Base-by-base conservation (phyloP, 768 basidiomycete species). In the Leccinum disarticulatum region DNA sequence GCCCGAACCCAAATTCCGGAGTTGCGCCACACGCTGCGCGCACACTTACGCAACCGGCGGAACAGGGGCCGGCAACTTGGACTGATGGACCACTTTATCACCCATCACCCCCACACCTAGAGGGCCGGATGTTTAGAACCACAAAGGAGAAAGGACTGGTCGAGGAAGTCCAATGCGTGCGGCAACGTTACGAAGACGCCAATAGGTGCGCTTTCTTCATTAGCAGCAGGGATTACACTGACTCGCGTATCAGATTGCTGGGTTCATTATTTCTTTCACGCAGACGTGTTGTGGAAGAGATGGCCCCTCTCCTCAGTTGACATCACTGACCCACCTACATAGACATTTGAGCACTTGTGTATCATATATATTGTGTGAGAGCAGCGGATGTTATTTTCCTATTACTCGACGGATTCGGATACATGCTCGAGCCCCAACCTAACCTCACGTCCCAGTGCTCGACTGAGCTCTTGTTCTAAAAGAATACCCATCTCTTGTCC, bases 391-490 rank as follows among this genome's bases (percentile, higher is more conserved):
- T 15, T 31, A 31, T 30, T 52, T 46, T 56, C 25, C 56, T 64
- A 35, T 35, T 14, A 64, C 61, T 65, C 62, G 27, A 62, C 60
- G 15, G 56, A 41, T 27, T 68, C 62, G 3, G 70, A 76, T 3
- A 76, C 63, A 19, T 54, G 60, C 7, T 64, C 63, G 9, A 79
- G 56, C n/a, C 68, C 66, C 43, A 80, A 43, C 31, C 66, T 68
- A 38, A 79, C 65, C n/a, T 75, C 65, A 41, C 66, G 70, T 15
- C 72, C 71, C 11, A 86, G 65, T 15, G 75, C 67, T 33, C 65
- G 66, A 54, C 76, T 73, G n/a, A 97, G 79, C 68, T 97, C 94
- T 38, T 79, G 74, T 53, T 88, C 85, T 41, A 96, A 76, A 52
- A 95, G 75, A 8, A 77, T 74, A 8, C 83, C 80, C 65, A 96